phyloP scores from a whole-genome alignment of 371 early-diverging fungal species.

The Zychaea mexicana region DNA sequence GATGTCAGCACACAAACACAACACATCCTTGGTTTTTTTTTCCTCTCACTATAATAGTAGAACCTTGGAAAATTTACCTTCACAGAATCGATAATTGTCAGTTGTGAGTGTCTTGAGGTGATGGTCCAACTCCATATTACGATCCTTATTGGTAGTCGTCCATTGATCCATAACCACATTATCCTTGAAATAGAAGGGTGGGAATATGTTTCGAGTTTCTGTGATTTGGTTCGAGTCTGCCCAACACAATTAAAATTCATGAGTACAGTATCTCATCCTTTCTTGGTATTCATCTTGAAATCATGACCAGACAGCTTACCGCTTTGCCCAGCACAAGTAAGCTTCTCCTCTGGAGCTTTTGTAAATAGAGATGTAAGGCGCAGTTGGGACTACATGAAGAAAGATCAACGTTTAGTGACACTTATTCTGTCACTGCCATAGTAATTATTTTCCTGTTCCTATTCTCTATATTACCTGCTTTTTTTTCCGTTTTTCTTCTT shows the following conservation, averaged over 20 bases:
- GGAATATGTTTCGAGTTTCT: constrained; percentile 51
- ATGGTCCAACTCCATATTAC: background rate
- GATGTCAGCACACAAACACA: background rate
- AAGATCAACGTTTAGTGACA: no score
- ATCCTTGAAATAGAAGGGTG: constrained; percentile 68
- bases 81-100: background rate
- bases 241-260: no score
- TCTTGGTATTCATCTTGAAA: no score
- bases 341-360: constrained; percentile 29
- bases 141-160: constrained; percentile 4
- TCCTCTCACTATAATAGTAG: no score
- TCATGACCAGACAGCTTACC: no score
- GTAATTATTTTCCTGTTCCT: no score
- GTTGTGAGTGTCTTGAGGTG: background rate
- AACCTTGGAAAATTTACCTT: no score
- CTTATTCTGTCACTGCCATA: no score
- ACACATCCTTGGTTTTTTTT: no score
- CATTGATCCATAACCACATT: constrained; percentile 48
- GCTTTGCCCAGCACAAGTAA: background rate
- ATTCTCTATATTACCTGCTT: no score
- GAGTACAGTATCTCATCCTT: no score
- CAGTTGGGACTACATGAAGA: constrained; percentile 33
- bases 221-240: background rate
- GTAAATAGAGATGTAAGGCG: constrained; percentile 46
- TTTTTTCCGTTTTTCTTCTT: constrained; percentile 45